phyloP scores from a whole-genome alignment of 75 land plant species.

The Pinus taeda region DNA sequence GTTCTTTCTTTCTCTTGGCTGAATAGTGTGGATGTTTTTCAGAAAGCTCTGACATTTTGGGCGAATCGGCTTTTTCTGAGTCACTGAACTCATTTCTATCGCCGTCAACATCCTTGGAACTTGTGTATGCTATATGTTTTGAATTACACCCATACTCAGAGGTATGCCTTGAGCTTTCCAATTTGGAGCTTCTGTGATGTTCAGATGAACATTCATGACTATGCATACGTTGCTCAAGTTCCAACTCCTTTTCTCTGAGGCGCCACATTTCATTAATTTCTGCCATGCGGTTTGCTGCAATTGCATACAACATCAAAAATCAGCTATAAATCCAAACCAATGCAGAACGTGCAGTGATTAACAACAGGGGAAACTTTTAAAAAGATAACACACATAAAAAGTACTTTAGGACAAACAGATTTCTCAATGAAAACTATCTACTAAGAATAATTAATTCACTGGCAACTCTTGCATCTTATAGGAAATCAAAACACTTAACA shows the following conservation, averaged over 20 bases:
- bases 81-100: background rate
- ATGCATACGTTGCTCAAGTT: conserved; percentile 35
- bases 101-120: background rate
- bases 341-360: background rate
- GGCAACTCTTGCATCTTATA: background rate
- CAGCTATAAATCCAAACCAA: background rate
- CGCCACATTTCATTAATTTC: conserved; percentile 98
- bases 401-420: background rate
- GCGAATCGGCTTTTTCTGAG: background rate
- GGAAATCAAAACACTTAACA: background rate
- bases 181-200: background rate
- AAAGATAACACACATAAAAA: background rate
- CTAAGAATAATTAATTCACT: background rate
- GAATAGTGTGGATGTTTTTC: background rate
- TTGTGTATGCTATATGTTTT: background rate
- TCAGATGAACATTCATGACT: background rate
- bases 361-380: background rate
- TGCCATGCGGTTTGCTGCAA: conserved; percentile 76
- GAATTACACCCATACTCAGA: background rate
- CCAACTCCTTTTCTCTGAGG: conserved; percentile 64
- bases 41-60: conserved; percentile 8
- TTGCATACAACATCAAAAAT: background rate
- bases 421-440: background rate
- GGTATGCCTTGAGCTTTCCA: background rate
- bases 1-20: conserved; percentile 7